Base-by-base conservation (phyloP, 176 grass and related monocot species). In the Pontederia crassipes region DNA sequence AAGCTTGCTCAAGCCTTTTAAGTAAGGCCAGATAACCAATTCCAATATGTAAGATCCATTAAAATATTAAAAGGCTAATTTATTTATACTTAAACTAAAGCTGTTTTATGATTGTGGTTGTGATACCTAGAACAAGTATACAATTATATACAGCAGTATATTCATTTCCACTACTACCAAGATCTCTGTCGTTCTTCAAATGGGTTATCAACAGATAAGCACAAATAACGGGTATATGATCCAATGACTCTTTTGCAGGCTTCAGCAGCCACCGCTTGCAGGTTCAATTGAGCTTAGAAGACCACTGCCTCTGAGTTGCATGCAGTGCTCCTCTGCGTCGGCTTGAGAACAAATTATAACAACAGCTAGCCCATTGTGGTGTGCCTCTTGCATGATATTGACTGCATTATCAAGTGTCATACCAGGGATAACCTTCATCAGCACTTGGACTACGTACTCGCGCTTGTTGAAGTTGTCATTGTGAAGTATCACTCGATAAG, bases 371-470 rank as follows among this genome's bases (percentile, higher is more conserved):
- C 94, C 94, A 28, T 99, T 93, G 71, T 83, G 56, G 10, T 99
- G 94, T 1, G 94, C 94, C 75, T 93, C 94, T 66, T 99, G 85
- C 88, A 99, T 99, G 68, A 99, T 89, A 71, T 93, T 99, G 5
- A 99, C 94, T 1, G 88, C 94, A 10, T 66, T 93, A 79, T 99
- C 88, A 8, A 99, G 70, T 0, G 94, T 99, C 94, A 93, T 93
- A 10, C 88, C 94, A 0, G 85, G 94, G 55, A 99, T 93, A 48
- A 98, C 87, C 57, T 99, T 98, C 94, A 93, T 93, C 79, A 93
- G 78, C 70, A 98, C 94, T 62, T 93, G 74, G 66, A 98, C 94
- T 7, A 98, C 94, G 0, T 98, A 98, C 74, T 93, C 88, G 0
- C 94, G 79, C 77, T 82, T 92, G 74, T 93, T 99, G 62, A 81